Conservation (phyloP, 495 filamentous ascomycete genomes). For the Trichoderma virens region DNA sequence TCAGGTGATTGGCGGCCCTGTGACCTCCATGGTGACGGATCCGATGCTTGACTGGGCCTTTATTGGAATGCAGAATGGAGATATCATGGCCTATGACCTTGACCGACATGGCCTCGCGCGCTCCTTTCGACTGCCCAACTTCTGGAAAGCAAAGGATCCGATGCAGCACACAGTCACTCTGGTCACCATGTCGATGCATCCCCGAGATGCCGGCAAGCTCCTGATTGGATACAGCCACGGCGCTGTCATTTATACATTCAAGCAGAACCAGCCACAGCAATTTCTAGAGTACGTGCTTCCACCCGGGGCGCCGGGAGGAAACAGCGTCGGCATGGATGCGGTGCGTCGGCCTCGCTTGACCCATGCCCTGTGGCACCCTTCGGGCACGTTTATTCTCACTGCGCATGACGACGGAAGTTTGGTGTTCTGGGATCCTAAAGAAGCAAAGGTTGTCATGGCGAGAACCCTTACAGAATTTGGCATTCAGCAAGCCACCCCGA, state of each 20-base stretch:
- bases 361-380: constrained; percentile 88
- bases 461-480: constrained; percentile 66
- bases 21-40: constrained; percentile 66
- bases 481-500: constrained; percentile 49
- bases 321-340: constrained; percentile 34
- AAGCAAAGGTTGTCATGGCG: constrained; percentile 78
- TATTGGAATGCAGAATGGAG: constrained; percentile 66
- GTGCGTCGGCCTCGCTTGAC: constrained; percentile 65
- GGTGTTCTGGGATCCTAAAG: constrained; percentile 91
- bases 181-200: constrained; percentile 76
- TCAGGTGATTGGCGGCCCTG: constrained; percentile 66
- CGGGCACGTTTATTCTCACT: constrained; percentile 81
- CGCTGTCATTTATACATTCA: constrained; percentile 85
- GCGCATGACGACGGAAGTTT: constrained; percentile 84
- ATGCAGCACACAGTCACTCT: constrained; percentile 24
- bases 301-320: constrained; percentile 79
- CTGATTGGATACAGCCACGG: constrained; percentile 83
- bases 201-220: constrained; percentile 86
- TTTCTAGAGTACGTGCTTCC: constrained; percentile 80
- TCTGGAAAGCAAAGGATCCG: constrained; percentile 64
- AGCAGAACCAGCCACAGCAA: constrained; percentile 67
- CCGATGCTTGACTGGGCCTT: constrained; percentile 88
- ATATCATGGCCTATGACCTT: constrained; percentile 83
- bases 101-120: constrained; percentile 64
- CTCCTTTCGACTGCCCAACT: constrained; percentile 70